Base-by-base conservation (phyloP, 305 asterid species). In the Fraxinus angustifolia region DNA sequence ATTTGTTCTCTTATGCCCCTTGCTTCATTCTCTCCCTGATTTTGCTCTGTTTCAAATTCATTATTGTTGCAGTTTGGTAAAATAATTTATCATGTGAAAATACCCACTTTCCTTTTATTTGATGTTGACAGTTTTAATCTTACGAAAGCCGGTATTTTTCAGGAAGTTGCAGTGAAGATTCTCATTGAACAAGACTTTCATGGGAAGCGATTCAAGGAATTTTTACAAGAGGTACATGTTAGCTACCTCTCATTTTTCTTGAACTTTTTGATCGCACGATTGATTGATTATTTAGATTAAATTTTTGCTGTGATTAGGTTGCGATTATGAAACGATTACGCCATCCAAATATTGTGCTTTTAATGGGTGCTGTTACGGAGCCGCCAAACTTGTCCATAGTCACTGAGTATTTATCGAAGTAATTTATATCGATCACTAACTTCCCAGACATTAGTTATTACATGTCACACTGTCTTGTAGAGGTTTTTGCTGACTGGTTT, bases 131-230 rank as follows among this genome's bases (percentile, higher is more conserved):
- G 36, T 86, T 75, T 78, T 67, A 50, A 82, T 81, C 84, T 83
- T 87, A 81, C 71, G n/a, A 80, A 80, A 67, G 82, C 73, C 0
- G 36, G 30, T 56, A 73, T 74, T 84, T 90, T 87, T 87, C 92
- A 96, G 99, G 99, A 96, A 82, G 99, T 96, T 56, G 99, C 99
- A 62, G 98, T 96, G 85, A 96, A 96, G 91, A 90, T 96, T 88
- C 99, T 96, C 88, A 93, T 94, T 95, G 99, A 92, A 84, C 98
- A 92, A 90, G 99, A 92, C 53, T 92, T 93, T 35, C 97, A 87
- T 84, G 91, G 90, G 17, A 95, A 92, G 87, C 88, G 91, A 16
- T 87, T 87, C 85, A 84, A 93, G 82, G 99, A 96, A 81, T 96
- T 96, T 88, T 77, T 94, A 77, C 91, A 88, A 82, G 99, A 96